These are phyloP conservation scores for Geosiphon pyriformis DNA, from an alignment of 192 early-diverging fungal genomes.

Conservation along the genomic window DNA sequence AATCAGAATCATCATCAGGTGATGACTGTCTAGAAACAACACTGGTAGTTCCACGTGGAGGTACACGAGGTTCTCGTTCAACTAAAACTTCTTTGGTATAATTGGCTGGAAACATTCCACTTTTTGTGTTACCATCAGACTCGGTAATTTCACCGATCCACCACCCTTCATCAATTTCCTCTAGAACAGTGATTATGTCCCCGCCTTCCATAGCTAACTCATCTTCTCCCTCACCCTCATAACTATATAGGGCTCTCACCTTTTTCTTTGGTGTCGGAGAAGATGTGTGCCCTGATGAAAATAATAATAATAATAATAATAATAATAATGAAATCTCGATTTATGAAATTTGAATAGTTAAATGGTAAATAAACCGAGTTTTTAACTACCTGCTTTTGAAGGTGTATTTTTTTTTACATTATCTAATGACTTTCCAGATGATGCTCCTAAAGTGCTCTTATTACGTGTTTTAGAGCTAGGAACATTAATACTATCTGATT, in stretches of 20 bases:
- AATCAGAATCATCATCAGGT: conserved; percentile 23
- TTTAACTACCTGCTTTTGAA: not conserved
- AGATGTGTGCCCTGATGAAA: not conserved
- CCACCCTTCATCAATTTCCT: conserved; percentile 92
- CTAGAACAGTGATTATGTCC: conserved; percentile 80
- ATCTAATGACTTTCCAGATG: not conserved
- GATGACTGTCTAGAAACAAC: conserved; percentile 10
- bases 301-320: too few species aligned
- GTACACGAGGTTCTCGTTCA: conserved; percentile 30
- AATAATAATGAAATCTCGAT: not conserved
- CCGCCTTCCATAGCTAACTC: conserved; percentile 80
- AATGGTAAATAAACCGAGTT: not conserved
- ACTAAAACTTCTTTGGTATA: conserved; percentile 66
- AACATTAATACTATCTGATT: not conserved
- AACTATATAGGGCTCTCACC: conserved; percentile 71
- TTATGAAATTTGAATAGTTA: too few species aligned
- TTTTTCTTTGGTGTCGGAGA: conserved; percentile 44
- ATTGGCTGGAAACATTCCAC: conserved; percentile 93
- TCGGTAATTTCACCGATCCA: conserved; percentile 84
- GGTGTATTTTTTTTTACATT: not conserved
- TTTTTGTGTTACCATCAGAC: conserved; percentile 45
- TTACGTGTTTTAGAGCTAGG: not conserved
- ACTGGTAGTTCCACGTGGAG: conserved; percentile 21
- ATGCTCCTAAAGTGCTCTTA: not conserved
- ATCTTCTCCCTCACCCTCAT: conserved; percentile 70